Evolutionary conservation across 306 rosid species (phyloP).

Genomic region (Cucurbita pepo): DNA sequence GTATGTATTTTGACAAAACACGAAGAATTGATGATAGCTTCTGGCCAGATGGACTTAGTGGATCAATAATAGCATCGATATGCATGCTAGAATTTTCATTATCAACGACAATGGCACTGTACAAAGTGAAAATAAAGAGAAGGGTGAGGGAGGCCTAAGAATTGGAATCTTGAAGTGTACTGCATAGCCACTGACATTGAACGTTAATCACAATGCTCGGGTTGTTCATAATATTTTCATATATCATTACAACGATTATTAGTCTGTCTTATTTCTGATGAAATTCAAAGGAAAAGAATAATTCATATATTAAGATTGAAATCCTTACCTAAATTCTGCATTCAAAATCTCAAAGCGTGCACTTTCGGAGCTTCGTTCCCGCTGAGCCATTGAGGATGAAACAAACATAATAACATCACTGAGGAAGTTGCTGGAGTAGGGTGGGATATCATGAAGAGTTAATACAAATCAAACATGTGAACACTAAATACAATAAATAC

Average conservation of each 20-base stretch:
- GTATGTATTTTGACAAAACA: conserved; percentile 58
- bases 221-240: background rate
- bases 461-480: background rate
- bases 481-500: background rate
- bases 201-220: background rate
- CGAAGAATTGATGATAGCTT: conserved; percentile 78
- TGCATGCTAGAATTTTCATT: conserved; percentile 66
- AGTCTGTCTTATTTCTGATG: background rate
- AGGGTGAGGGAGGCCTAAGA: conserved; percentile 6
- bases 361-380: conserved; percentile 72
- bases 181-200: background rate
- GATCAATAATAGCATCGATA: conserved; percentile 89
- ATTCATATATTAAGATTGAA: background rate
- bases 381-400: conserved; percentile 78
- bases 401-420: conserved; percentile 67
- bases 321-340: conserved; percentile 53
- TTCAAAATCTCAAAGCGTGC: conserved; percentile 77
- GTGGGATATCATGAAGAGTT: background rate
- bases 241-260: background rate
- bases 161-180: conserved; percentile 2
- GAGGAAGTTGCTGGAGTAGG: conserved; percentile 67
- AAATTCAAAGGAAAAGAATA: conserved; percentile 1
- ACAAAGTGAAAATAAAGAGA: conserved; percentile 9
- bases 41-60: conserved; percentile 84
- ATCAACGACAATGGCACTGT: conserved; percentile 72